Evolutionary conservation across 805 yeast species (phyloP).

Genomic region (Danielia reshetovae): DNA sequence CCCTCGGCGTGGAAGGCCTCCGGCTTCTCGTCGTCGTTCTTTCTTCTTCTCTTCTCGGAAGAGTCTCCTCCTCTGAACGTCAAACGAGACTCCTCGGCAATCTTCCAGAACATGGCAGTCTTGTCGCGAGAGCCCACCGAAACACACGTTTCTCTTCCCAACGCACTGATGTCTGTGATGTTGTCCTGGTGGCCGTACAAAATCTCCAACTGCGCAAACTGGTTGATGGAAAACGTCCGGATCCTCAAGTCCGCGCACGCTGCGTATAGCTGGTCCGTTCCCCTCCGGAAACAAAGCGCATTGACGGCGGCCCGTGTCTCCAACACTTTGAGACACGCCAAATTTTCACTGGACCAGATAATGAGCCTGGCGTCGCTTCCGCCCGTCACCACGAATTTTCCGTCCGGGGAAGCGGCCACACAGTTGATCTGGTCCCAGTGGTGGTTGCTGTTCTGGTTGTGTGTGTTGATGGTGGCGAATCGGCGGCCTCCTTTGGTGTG

Average conservation of each 20-base stretch:
- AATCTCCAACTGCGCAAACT: slow-evolving; percentile 83
- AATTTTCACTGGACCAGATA: slow-evolving; percentile 80
- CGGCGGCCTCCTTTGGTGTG: slow-evolving; percentile 61
- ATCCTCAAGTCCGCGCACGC: slow-evolving; percentile 91
- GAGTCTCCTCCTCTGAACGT: slow-evolving; percentile 89
- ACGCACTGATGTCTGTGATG: slow-evolving; percentile 75
- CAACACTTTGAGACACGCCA: slow-evolving; percentile 71
- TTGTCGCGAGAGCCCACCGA: slow-evolving; percentile 95
- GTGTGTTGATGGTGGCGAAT: slow-evolving; percentile 31
- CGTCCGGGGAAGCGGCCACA: slow-evolving; percentile 83
- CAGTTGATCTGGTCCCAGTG: slow-evolving; percentile 75
- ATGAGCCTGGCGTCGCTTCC: slow-evolving; percentile 78
- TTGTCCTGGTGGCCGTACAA: slow-evolving; percentile 94
- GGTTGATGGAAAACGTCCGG: slow-evolving; percentile 81
- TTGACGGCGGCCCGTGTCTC: slow-evolving; percentile 74
- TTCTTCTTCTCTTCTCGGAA: slow-evolving; percentile 36
- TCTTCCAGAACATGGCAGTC: slow-evolving; percentile 95
- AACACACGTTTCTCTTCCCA: slow-evolving; percentile 86
- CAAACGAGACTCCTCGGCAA: slow-evolving; percentile 89
- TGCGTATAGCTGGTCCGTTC: slow-evolving; percentile 81
- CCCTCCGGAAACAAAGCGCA: slow-evolving; percentile 72
- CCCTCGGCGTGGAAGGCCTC: slow-evolving; percentile 65
- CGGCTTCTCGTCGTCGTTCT: slow-evolving; percentile 14
- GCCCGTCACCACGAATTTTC: slow-evolving; percentile 86
- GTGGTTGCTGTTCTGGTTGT: slow-evolving; percentile 57